phyloP scores from a whole-genome alignment of 1,139 yeast genomes.

The Kurtzmaniella natalensis region DNA sequence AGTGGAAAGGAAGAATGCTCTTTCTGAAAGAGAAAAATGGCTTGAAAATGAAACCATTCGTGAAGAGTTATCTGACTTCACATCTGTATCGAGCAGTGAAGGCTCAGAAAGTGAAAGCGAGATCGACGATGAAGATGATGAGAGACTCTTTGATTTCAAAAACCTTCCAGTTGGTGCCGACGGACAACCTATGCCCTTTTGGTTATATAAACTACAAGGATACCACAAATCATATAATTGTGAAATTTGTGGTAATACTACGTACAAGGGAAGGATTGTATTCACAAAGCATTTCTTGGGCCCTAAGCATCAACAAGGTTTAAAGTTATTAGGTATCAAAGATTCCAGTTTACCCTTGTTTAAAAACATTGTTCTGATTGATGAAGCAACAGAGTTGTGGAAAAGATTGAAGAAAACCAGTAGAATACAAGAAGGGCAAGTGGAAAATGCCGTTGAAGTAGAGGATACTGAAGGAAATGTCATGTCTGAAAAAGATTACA shows the following conservation, averaged over 20 bases:
- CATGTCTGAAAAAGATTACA: slow-evolving; percentile 76
- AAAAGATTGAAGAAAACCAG: slow-evolving; percentile 38
- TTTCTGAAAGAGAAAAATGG: slow-evolving; percentile 71
- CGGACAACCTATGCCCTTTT: slow-evolving; percentile 87
- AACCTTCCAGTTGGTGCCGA: slow-evolving; percentile 81
- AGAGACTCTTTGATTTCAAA: slow-evolving; percentile 23
- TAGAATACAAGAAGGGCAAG: slow-evolving; percentile 34
- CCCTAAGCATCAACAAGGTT: slow-evolving; percentile 66
- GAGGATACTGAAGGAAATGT: slow-evolving; percentile 94
- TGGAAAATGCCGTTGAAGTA: slow-evolving; percentile 66
- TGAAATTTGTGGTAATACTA: slow-evolving; percentile 80
- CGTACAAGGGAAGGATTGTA: slow-evolving; percentile 68
- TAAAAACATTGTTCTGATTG: slow-evolving; percentile 60
- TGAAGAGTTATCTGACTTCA: slow-evolving; percentile 34
- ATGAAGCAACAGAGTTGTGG: slow-evolving; percentile 66
- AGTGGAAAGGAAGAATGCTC: slow-evolving; percentile 60
- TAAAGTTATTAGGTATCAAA: slow-evolving; percentile 70
- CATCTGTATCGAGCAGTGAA: slow-evolving; percentile 26
- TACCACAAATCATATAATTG: slow-evolving; percentile 69
- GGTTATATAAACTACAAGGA: slow-evolving; percentile 92
- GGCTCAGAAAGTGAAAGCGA: slow-evolving; percentile 13
- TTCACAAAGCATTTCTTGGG: slow-evolving; percentile 74
- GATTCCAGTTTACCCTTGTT: slow-evolving; percentile 39
- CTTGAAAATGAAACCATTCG: slow-evolving; percentile 41
- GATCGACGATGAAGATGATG: slow-evolving; percentile 20